Conservation (phyloP, 805 yeast genomes). For the Wickerhamiella siamensis region DNA sequence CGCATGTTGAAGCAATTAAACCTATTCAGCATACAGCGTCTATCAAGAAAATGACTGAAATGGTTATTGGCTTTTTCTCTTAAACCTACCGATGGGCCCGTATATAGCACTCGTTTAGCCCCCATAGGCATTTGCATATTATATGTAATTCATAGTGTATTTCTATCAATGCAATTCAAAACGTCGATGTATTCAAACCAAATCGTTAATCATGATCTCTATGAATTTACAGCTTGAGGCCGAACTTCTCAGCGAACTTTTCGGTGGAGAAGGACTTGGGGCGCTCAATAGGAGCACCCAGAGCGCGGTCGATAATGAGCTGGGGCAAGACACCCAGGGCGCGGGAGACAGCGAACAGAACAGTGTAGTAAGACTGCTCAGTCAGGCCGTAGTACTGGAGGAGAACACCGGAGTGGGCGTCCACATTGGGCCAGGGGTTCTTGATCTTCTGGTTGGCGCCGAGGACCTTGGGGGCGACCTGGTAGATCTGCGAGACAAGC, state of each 20-base stretch:
- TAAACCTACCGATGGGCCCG: too few relatives aligned
- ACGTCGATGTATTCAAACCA: not conserved
- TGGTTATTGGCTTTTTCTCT: too few relatives aligned
- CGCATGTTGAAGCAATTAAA: not conserved
- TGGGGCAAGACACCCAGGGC: conserved; percentile 80
- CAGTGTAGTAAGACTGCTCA: conserved; percentile 74
- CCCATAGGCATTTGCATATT: too few relatives aligned
- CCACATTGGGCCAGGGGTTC: conserved; percentile 90
- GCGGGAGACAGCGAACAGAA: conserved; percentile 73
- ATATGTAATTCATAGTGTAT: too few relatives aligned
- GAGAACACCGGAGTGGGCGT: conserved; percentile 74
- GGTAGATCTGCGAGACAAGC: conserved; percentile 61
- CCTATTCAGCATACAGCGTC: not conserved
- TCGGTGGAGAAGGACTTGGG: conserved; percentile 90
- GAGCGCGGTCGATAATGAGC: conserved; percentile 70
- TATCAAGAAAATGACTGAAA: not conserved
- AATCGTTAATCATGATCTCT: conserved; percentile 1
- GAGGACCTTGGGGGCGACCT: conserved; percentile 70
- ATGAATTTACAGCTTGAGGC: conserved; percentile 16
- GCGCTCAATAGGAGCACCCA: conserved; percentile 73
- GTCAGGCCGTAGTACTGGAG: conserved; percentile 76
- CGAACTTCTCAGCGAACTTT: conserved; percentile 55
- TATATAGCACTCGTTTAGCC: too few relatives aligned
- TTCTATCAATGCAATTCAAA: too few relatives aligned
- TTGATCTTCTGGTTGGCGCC: conserved; percentile 79